A percentile compares a stretch with the other conserved stretches of the same genome.
These are phyloP conservation scores for Selenicereus undatus DNA, from an alignment of 148 eudicot species.

Conservation along the genomic window DNA sequence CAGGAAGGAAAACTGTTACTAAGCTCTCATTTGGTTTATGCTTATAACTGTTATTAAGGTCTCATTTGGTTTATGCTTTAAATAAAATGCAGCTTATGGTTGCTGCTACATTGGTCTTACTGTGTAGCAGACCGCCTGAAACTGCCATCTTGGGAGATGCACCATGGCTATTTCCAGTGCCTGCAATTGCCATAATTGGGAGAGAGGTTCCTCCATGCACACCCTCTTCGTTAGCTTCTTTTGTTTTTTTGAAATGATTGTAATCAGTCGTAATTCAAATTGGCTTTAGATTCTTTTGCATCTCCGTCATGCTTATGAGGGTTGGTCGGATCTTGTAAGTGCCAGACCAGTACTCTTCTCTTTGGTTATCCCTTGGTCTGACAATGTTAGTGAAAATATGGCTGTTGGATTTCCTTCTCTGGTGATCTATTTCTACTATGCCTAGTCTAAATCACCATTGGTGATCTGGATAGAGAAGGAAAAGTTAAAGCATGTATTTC, in stretches of 20 bases:
- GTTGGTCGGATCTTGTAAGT: not conserved
- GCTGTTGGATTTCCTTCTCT: not conserved
- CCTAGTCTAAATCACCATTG: not conserved
- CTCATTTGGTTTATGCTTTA: slow-evolving; percentile 30
- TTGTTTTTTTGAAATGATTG: not conserved
- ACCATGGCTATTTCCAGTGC: slow-evolving; percentile 83
- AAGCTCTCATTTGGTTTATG: no score
- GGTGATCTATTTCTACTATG: not conserved
- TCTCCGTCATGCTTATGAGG: not conserved
- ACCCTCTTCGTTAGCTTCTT: slow-evolving; percentile 7
- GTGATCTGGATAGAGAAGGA: not conserved
- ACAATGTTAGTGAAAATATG: not conserved
- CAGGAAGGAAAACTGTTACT: not conserved
- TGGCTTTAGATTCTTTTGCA: not conserved
- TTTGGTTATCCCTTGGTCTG: not conserved
- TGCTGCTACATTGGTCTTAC: slow-evolving; percentile 85
- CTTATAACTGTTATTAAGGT: not conserved
- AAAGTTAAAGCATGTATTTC: not conserved
- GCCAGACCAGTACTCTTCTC: not conserved
- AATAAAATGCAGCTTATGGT: slow-evolving; percentile 87
- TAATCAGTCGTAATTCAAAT: not conserved
- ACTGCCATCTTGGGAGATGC: slow-evolving; percentile 58
- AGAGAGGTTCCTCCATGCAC: slow-evolving; percentile 62
- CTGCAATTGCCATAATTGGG: slow-evolving; percentile 90
- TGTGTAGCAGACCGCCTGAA: slow-evolving; percentile 84